Evolutionary conservation across 2,329 filamentous ascomycete species (phyloP), one percentile per base, ranked within the genome.

Genomic region (Fusarium euwallaceae): DNA sequence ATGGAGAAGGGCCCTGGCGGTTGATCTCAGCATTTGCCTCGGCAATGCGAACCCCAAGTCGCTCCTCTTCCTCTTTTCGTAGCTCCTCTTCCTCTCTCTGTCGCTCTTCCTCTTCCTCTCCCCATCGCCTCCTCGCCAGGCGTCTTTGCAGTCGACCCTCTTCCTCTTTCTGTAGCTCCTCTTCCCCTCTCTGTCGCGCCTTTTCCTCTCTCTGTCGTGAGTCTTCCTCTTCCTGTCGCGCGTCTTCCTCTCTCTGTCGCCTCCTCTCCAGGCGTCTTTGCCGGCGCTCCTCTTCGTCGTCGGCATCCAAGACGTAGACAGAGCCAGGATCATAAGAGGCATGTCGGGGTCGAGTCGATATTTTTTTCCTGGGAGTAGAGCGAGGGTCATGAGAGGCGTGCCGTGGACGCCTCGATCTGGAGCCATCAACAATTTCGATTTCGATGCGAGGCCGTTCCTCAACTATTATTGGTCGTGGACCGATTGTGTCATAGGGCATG

Each of bases 21-120:
- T 20, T 22, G 41, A 87, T 87, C 64, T 82, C 82, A 39, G 81
- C 81, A 63, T 87, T 87, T 61, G 84, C 83, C 63, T 80, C 80
- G 10, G 80, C 81, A 66, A 87, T 86, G 72, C 82, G 81, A 12
- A 75, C 71, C 27, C 78, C 78, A 5, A 82, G 73, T 36, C 80
- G 80, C 4, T 80, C 72, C 2, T 53, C 61, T 10, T 29, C 29
- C 29, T 29, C 27, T 29, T 9, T 29, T 3, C 1, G 27, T 29
- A 2, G 27, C 27, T 27, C 27, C 27, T 8, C 7, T 27, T 27
- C 27, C 27, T 2, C 8, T 27, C 27, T 27, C 27, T 27, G 27
- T 27, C 27, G 27, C n/a, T n/a, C n/a, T n/a, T n/a, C n/a, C n/a
- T 27, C 27, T 27, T 27, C 7, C 27, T 27, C 7, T 27, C 8